Percentiles rank a stretch among this genome's conserved stretches.
Evolutionary conservation across 176 grass and related monocot species (phyloP).

Genomic region (Alopecurus myosuroides): DNA sequence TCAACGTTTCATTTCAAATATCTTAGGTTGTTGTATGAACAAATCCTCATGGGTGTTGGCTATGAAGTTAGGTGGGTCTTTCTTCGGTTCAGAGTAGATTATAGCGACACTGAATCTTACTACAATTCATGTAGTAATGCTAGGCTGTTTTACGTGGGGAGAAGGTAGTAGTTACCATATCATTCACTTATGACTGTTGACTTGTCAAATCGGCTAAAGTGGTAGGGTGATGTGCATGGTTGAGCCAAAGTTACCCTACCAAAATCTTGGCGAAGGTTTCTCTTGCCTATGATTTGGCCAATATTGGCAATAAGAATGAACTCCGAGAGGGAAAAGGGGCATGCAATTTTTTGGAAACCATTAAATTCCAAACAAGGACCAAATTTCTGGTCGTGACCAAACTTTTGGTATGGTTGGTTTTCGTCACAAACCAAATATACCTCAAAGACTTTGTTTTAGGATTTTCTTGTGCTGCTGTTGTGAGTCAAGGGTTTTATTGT

Average conservation of each 20-base stretch:
- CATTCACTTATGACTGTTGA: background rate
- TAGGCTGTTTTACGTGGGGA: background rate
- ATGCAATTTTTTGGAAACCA: background rate
- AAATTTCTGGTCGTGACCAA: background rate
- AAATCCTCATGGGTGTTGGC: background rate
- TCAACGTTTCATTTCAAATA: background rate
- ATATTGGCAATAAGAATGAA: background rate
- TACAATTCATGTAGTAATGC: background rate
- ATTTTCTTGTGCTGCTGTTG: background rate
- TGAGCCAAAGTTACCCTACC: background rate
- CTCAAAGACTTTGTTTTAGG: background rate
- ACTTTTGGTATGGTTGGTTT: background rate
- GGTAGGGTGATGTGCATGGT: background rate
- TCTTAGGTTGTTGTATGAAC: background rate
- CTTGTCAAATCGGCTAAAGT: background rate
- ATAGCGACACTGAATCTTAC: background rate
- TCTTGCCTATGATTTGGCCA: background rate
- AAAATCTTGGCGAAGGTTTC: background rate
- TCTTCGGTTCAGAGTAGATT: background rate
- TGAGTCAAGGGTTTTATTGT: background rate
- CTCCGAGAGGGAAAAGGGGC: background rate
- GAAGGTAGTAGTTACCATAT: background rate
- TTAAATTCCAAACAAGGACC: background rate
- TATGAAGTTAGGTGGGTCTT: background rate
- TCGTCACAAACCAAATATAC: background rate